Conservation (phyloP, 2,329 filamentous ascomycete species). For the Phaeomoniella chlamydospora region DNA sequence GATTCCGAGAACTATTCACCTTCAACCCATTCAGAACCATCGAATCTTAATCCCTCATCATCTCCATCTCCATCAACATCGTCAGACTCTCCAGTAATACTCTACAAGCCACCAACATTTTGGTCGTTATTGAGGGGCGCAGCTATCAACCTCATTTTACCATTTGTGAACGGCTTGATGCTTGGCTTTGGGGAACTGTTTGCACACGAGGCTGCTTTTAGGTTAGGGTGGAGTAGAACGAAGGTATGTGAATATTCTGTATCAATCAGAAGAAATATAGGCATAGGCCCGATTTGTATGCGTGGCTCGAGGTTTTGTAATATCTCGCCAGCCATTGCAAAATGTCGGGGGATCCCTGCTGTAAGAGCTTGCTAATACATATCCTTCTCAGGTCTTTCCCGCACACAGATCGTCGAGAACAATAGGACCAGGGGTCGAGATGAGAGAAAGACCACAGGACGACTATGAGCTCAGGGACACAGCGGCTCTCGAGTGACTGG, state of each 20-base stretch:
- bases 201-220: conserved; percentile 86
- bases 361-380: conserved; percentile 5
- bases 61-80: conserved; percentile 22
- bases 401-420: background rate
- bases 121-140: conserved; percentile 78
- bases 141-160: conserved; percentile 87
- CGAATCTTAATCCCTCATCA: conserved; percentile 16
- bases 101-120: conserved; percentile 79
- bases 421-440: conserved; percentile 1
- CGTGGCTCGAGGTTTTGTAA: no score
- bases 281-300: no score
- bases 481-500: background rate
- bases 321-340: no score
- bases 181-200: conserved; percentile 93
- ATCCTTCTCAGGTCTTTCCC: conserved; percentile 1
- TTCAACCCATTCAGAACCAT: conserved; percentile 18
- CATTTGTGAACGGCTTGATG: conserved; percentile 97
- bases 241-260: no score
- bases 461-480: background rate
- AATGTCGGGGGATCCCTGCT: conserved; percentile 8
- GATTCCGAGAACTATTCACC: conserved; percentile 32
- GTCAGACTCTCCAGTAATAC: conserved; percentile 47
- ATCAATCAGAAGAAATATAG: no score
- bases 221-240: conserved; percentile 84
- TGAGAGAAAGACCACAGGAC: conserved; percentile 1